Evolutionary conservation across 768 basidiomycete species (phyloP).

Genomic region (Mycena galericulata): DNA sequence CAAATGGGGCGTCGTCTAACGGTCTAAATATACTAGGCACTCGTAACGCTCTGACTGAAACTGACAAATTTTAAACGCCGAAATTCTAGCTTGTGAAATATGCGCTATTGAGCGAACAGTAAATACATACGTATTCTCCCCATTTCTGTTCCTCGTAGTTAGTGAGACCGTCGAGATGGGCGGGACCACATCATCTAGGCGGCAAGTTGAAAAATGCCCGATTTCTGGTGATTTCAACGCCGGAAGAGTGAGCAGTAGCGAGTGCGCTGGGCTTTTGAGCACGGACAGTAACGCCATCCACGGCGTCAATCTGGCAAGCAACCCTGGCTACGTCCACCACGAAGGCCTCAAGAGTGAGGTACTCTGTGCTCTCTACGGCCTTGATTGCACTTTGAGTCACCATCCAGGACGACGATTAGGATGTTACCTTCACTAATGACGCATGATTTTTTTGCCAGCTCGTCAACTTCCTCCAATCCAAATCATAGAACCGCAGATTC

Average conservation of each 20-base stretch:
- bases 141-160: no score
- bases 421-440: conserved; percentile 48
- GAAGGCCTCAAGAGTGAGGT: conserved; percentile 73
- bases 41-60: no score
- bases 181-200: not conserved
- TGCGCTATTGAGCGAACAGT: not conserved
- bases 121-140: no score
- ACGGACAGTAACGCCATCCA: conserved; percentile 55
- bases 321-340: conserved; percentile 58
- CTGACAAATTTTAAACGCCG: no score
- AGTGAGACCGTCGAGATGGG: not conserved
- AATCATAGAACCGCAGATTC: conserved; percentile 60
- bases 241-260: conserved; percentile 73
- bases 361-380: conserved; percentile 60
- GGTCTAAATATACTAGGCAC: no score
- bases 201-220: conserved; percentile 16
- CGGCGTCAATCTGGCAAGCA: conserved; percentile 50
- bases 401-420: not conserved
- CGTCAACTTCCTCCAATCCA: conserved; percentile 13
- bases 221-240: conserved; percentile 68
- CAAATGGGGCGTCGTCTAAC: no score
- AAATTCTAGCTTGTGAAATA: no score
- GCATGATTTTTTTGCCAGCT: conserved; percentile 42
- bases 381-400: not conserved
- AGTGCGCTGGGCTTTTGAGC: conserved; percentile 81